Base-by-base conservation (phyloP, 2,329 filamentous ascomycete genomes). In the Colletotrichum falcatum region DNA sequence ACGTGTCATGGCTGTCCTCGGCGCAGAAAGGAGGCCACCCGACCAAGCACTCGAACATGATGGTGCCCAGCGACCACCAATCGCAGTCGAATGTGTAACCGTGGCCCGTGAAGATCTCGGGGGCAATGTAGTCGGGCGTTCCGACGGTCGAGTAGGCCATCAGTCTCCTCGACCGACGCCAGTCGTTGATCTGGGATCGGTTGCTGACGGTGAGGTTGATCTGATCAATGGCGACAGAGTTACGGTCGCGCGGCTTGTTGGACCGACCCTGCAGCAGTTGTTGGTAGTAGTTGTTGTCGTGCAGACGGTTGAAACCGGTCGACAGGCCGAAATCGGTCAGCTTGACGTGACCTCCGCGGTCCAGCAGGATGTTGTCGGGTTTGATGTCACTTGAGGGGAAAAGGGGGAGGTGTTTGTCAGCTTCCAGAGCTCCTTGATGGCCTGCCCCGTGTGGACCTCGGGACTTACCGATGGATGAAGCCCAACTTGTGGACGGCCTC, bases 311-410 rank as follows among this genome's bases (percentile, higher is more conserved):
- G 86, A 98, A 98, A 74, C 96, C 96, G 12, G 96, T 99, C 0
- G 96, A 98, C 35, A 99, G 88, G 83, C 96, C 96, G 76, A 99
- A 99, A 83, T 99, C 96, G 14, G 96, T 98, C 75, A 99, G 87
- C 85, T 99, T 99, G 83, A 99, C 96, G 81, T 99, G 96, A 63
- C 96, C 96, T 69, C 95, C 94, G 68, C 94, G 91, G 79, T 99
- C 96, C 59, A 99, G 90, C 58, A 99, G 88, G 79, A 99, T 98
- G 79, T 99, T 99, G 84, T 99, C 96, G 16, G 96, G 96, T 83
- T 99, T 99, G 85, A 99, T 99, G 78, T 99, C 96, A 87, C 95
- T 97, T n/a, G n/a, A n/a, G n/a, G n/a, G n/a, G n/a, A n/a, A n/a
- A n/a, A n/a, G 73, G 6, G 62, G 61, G 20, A n/a, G 18, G 42